Conservation (phyloP, 768 basidiomycete genomes). For the Rhizopogon salebrosus region DNA sequence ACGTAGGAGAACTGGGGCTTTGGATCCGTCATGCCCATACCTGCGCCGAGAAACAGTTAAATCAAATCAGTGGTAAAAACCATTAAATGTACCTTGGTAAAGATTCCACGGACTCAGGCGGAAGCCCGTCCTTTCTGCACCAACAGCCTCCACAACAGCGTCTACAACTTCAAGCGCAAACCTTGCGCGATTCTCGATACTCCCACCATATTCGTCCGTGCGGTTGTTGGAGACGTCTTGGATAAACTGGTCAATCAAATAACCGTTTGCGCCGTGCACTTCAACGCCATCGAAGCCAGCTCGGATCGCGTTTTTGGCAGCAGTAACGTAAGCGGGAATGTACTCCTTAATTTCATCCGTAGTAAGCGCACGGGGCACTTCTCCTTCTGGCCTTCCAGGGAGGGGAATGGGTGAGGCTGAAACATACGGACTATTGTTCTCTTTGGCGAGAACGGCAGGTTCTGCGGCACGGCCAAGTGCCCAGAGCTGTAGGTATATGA, state of each 20-base stretch:
- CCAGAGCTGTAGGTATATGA: conserved; percentile 45
- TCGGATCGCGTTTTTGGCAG: conserved; percentile 29
- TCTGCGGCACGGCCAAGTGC: conserved; percentile 45
- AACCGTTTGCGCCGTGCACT: conserved; percentile 38
- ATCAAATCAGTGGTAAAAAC: neutral
- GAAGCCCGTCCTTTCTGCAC: conserved; percentile 47
- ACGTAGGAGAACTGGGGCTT: conserved; percentile 50
- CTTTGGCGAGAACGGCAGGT: conserved; percentile 27
- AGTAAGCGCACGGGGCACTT: conserved; percentile 14
- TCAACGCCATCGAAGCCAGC: conserved; percentile 47
- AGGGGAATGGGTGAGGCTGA: conserved; percentile 28
- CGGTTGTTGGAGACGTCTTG: conserved; percentile 52
- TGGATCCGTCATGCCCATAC: conserved; percentile 52
- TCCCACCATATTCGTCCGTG: conserved; percentile 66
- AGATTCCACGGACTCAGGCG: conserved; percentile 53
- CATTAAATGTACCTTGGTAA: conserved; percentile 6
- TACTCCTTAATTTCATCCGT: conserved; percentile 29
- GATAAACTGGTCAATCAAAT: conserved; percentile 57
- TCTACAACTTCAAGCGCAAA: conserved; percentile 54
- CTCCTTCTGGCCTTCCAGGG: conserved; percentile 3
- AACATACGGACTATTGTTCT: conserved; percentile 26
- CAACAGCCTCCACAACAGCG: conserved; percentile 47
- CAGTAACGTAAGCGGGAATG: conserved; percentile 22
- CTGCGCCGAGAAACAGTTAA: conserved; percentile 18
- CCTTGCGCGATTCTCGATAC: conserved; percentile 51